Conservation (phyloP, 2,329 filamentous ascomycete genomes). For the Aaosphaeria arxii region DNA sequence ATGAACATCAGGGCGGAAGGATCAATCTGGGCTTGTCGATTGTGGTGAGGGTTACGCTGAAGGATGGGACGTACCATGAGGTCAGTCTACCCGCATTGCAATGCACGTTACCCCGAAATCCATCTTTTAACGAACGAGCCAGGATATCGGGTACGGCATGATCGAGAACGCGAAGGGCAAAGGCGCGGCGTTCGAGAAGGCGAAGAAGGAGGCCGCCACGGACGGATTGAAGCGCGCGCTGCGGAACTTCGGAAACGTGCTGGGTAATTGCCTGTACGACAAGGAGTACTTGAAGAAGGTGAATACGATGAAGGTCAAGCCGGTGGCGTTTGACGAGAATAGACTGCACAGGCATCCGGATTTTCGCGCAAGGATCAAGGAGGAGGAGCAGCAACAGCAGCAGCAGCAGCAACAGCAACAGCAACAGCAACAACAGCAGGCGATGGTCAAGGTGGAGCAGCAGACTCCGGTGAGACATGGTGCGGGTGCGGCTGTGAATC, state of each 20-base stretch:
- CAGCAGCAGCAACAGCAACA: conserved; percentile 24
- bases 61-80: conserved; percentile 94
- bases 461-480: conserved; percentile 18
- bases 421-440: conserved; percentile 19
- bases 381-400: conserved; percentile 14
- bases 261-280: conserved; percentile 99
- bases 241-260: conserved; percentile 89
- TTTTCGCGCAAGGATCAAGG: conserved; percentile 54
- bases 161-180: conserved; percentile 97
- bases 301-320: conserved; percentile 80
- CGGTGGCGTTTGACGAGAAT: conserved; percentile 74
- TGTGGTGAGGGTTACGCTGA: conserved; percentile 83
- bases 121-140: background rate
- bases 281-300: conserved; percentile 89
- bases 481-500: conserved; percentile 21
- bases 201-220: conserved; percentile 96
- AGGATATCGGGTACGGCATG: conserved; percentile 92
- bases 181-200: conserved; percentile 94
- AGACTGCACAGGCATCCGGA: conserved; percentile 79
- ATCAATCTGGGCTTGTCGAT: conserved; percentile 86
- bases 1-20: conserved; percentile 76
- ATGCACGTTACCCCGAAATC: too few relatives aligned
- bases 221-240: conserved; percentile 88
- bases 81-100: conserved; percentile 28
- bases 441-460: conserved; percentile 24